phyloP scores from a whole-genome alignment of 805 yeast genomes.

The Osmozyma mogii region DNA sequence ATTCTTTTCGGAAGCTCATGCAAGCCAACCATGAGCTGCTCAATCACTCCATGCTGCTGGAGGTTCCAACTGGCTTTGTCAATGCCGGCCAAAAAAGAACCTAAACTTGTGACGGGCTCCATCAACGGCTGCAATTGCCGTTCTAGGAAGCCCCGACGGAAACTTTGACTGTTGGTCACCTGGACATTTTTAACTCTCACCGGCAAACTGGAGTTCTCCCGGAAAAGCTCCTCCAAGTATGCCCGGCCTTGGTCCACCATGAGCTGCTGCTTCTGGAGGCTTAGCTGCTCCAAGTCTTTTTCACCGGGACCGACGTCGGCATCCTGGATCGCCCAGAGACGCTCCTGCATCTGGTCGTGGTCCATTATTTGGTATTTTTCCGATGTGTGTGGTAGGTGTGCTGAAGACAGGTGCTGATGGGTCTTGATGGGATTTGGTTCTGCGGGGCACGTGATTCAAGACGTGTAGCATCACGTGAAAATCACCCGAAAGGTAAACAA shows the following conservation, averaged over 20 bases:
- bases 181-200: slow-evolving; percentile 38
- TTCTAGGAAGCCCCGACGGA: slow-evolving; percentile 38
- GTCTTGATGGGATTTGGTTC: too few species aligned
- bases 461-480: too few species aligned
- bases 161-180: slow-evolving; percentile 40
- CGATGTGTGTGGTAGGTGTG: too few species aligned
- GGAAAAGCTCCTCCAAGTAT: slow-evolving; percentile 26
- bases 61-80: slow-evolving; percentile 40
- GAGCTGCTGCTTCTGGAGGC: slow-evolving; percentile 22
- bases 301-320: slow-evolving; percentile 14
- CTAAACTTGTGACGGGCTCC: slow-evolving; percentile 27
- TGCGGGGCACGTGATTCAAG: too few species aligned
- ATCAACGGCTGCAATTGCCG: slow-evolving; percentile 43
- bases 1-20: slow-evolving; percentile 12
- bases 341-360: too few species aligned
- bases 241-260: slow-evolving; percentile 25
- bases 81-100: slow-evolving; percentile 30
- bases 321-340: too few species aligned
- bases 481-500: too few species aligned
- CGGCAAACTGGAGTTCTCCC: slow-evolving; percentile 29
- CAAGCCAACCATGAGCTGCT: slow-evolving; percentile 30
- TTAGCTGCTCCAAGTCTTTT: slow-evolving; percentile 19
- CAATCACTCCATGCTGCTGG: slow-evolving; percentile 34
- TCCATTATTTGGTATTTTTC: too few species aligned
- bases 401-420: too few species aligned